Base-by-base conservation (phyloP, 495 filamentous ascomycete species). In the Hypoxylon lienhwacheense region DNA sequence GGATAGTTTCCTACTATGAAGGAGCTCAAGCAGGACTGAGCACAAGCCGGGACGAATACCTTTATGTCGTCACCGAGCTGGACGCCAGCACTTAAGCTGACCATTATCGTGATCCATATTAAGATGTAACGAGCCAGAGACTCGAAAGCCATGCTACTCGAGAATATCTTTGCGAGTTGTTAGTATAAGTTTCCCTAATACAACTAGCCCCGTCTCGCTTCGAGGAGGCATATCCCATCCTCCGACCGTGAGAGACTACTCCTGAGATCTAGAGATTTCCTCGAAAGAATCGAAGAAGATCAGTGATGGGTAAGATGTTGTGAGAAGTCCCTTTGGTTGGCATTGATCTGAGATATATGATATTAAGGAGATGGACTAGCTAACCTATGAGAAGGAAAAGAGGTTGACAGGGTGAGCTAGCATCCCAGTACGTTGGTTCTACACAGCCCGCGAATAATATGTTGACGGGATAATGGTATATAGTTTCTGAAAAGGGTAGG, bases 1-100 rank as follows among this genome's bases (percentile, higher is more conserved):
- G 75, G 73, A 59, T 84, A 88, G 66, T 86, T 80, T 47, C 74
- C 63, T 17, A 67, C 53, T 60, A 89, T 74, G 66, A 87, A 89
- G 21, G 77, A 78, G 45, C 72, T 57, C 47, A 89, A 72, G 61
- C 88, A 91, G 8, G 60, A 46, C 61, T 75, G 73, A 22, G 85
- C 86, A 66, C 87, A 91, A 3, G 68, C 37, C n/a, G 86, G 87
- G 33, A 89, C 72, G 37, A 77, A 71, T 36, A 65, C 68, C 37
- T 69, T 55, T 31, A 80, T 69, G 37, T 77, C 75, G 46, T 49
- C 32, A 11, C 73, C 68, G 29, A 80, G 70, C 46, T 64, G 66
- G 26, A 69, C 53, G 55, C 59, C 46, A 41, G 60, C 55, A 11
- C 58, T 55, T 52, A 50, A 37, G 35, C 63, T 59, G 47, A 48